phyloP scores from a whole-genome alignment of 2,329 filamentous ascomycete genomes.

The Penicillium sp. region DNA sequence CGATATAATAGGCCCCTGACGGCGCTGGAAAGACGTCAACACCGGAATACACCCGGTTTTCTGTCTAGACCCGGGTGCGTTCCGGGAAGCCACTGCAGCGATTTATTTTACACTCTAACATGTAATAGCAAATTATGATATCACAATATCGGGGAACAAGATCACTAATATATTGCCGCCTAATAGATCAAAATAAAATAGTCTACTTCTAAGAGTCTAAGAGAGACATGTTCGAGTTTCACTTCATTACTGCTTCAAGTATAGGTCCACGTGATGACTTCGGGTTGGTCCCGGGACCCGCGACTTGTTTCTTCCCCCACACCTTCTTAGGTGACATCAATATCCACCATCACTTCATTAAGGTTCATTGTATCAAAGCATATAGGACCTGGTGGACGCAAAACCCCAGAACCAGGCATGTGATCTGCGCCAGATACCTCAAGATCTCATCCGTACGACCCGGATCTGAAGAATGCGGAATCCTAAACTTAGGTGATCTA shows the following conservation, averaged over 20 bases:
- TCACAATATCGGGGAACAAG: neutral
- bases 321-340: neutral
- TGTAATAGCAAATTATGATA: too few species aligned
- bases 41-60: conserved; percentile 16
- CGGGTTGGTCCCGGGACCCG: conserved; percentile 11
- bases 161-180: too few species aligned
- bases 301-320: neutral
- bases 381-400: neutral
- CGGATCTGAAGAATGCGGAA: neutral
- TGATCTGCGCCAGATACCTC: neutral
- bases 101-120: too few species aligned
- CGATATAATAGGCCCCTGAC: neutral
- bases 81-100: neutral
- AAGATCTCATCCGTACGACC: neutral
- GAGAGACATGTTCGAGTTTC: neutral
- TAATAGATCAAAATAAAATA: too few species aligned
- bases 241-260: neutral
- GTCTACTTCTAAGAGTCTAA: too few species aligned
- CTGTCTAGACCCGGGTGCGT: conserved; percentile 13
- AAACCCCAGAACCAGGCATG: neutral
- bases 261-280: conserved; percentile 5
- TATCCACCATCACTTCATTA: neutral
- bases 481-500: neutral
- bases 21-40: conserved; percentile 12
- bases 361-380: neutral